Conservation (phyloP, 2,329 filamentous ascomycete species). For the Plectosphaerella sp. region DNA sequence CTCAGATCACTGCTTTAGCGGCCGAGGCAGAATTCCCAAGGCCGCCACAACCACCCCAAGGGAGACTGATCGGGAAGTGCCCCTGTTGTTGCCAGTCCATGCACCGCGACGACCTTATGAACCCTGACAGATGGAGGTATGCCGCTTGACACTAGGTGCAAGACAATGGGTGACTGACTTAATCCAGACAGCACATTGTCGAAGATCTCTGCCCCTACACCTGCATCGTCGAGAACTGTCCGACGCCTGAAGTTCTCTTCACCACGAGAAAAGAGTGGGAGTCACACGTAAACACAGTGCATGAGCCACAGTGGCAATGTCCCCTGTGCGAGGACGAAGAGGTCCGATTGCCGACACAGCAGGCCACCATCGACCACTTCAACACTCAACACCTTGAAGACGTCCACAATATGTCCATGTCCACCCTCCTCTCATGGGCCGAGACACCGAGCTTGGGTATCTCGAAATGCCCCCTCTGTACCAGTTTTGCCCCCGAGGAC, state of each 20-base stretch:
- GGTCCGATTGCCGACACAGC: not conserved
- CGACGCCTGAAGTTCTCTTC: not conserved
- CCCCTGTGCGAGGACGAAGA: not conserved
- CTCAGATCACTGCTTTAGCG: not conserved
- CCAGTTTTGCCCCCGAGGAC: not conserved
- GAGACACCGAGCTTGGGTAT: not conserved
- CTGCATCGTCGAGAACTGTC: not conserved
- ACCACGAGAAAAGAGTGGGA: not conserved
- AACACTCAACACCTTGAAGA: not conserved
- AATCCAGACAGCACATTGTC: not conserved
- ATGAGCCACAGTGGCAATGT: not conserved
- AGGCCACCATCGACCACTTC: not conserved
- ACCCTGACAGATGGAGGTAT: not conserved
- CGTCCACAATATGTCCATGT: not conserved
- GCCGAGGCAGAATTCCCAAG: not conserved
- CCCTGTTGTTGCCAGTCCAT: not conserved
- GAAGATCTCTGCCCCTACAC: not conserved
- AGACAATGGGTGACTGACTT: not conserved
- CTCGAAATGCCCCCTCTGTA: not conserved
- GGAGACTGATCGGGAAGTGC: not conserved
- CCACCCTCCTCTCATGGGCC: not conserved
- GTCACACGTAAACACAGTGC: not conserved
- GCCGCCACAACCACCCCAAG: not conserved
- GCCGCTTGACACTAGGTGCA: not conserved
- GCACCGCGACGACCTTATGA: not conserved